phyloP scores from a whole-genome alignment of 352 stramenopile species.

The Thalassiosira allenii region DNA sequence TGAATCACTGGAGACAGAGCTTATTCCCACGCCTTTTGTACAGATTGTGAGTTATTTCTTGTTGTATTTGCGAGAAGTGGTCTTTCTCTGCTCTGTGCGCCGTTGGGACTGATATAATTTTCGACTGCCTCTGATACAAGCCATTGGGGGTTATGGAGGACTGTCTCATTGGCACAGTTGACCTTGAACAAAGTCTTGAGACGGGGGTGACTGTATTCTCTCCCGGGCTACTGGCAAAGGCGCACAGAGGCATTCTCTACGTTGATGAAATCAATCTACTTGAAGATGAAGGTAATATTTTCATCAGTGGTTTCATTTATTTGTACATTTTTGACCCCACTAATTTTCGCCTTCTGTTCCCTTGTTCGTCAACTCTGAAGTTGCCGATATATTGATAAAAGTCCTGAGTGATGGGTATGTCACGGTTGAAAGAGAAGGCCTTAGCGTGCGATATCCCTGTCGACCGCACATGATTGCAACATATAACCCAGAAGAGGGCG shows the following conservation, averaged over 20 bases:
- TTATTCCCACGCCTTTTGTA: constrained; percentile 84
- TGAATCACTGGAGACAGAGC: constrained; percentile 84
- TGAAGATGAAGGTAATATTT: constrained; percentile 75
- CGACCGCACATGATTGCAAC: constrained; percentile 79
- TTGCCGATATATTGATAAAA: constrained; percentile 79
- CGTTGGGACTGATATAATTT: too few species aligned
- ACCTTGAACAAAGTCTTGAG: constrained; percentile 76
- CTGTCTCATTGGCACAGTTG: constrained; percentile 63
- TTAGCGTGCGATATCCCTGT: constrained; percentile 79
- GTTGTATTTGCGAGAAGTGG: too few species aligned
- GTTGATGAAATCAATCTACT: constrained; percentile 85
- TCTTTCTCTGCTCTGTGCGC: too few species aligned
- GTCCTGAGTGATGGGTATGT: constrained; percentile 79
- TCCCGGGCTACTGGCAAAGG: constrained; percentile 77
- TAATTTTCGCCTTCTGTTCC: too few species aligned
- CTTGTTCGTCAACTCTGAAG: too few species aligned
- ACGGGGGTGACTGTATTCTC: constrained; percentile 75
- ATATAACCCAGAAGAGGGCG: constrained; percentile 83
- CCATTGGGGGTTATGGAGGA: constrained; percentile 72
- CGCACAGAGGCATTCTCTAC: constrained; percentile 76
- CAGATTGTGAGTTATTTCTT: too few species aligned
- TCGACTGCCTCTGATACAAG: too few species aligned
- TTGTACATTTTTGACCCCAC: too few species aligned
- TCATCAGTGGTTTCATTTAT: too few species aligned
- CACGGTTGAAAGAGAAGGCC: constrained; percentile 80